Percentiles rank a stretch among this genome's conserved stretches.
Conservation (phyloP, 768 basidiomycete species). For the Paxillus rubicundulus region DNA sequence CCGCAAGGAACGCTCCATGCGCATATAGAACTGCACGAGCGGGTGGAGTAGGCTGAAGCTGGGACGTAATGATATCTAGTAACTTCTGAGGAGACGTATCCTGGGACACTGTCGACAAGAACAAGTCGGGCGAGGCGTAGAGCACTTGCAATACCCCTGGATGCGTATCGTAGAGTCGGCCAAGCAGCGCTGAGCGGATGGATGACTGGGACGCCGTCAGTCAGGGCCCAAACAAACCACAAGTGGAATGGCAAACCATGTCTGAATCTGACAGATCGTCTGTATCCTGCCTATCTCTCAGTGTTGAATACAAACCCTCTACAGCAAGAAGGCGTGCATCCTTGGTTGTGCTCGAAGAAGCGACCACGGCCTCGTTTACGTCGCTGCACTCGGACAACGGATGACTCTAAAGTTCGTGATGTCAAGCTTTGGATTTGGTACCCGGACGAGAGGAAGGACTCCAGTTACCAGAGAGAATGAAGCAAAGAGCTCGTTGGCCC, state of each 20-base stretch:
- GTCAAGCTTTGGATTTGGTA: neutral
- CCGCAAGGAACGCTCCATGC: conserved; percentile 57
- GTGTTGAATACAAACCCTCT: conserved; percentile 47
- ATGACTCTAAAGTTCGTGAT: conserved; percentile 17
- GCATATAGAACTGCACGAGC: conserved; percentile 50
- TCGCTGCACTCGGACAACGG: conserved; percentile 24
- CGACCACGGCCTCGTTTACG: conserved; percentile 47
- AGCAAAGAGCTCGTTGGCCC: conserved; percentile 52
- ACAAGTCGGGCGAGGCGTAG: conserved; percentile 49
- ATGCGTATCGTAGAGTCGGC: conserved; percentile 67
- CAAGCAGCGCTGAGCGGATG: conserved; percentile 59
- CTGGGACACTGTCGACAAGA: conserved; percentile 38
- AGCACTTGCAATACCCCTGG: conserved; percentile 61
- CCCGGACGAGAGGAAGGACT: no score
- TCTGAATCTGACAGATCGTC: conserved; percentile 36
- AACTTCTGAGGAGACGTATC: conserved; percentile 21
- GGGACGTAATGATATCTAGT: conserved; percentile 23
- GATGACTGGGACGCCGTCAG: conserved; percentile 42
- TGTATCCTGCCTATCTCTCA: conserved; percentile 16
- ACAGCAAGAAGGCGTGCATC: conserved; percentile 60
- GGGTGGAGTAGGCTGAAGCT: conserved; percentile 38
- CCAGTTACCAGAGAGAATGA: conserved; percentile 55
- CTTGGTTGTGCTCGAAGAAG: conserved; percentile 60
- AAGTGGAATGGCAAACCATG: conserved; percentile 16
- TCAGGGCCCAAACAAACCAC: neutral